Evolutionary conservation across 768 basidiomycete species (phyloP).

Genomic region (Termitomyces sp.): DNA sequence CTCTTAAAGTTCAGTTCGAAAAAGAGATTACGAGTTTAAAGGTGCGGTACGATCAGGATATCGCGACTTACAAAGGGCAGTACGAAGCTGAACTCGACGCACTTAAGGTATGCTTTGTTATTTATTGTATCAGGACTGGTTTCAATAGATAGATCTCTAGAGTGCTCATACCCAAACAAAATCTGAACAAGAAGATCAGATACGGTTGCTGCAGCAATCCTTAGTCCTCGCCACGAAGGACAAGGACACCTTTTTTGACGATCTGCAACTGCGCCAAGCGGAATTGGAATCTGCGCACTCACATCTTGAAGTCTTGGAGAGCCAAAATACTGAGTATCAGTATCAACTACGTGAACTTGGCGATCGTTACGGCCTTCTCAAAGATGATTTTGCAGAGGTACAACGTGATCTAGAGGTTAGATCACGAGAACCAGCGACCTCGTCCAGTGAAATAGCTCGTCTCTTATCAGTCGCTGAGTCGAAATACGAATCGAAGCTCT

Average conservation of each 20-base stretch:
- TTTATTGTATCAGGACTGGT: background rate
- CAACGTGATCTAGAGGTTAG: constrained; percentile 51
- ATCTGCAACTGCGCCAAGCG: constrained; percentile 82
- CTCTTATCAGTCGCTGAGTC: constrained; percentile 69
- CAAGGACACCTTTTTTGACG: constrained; percentile 80
- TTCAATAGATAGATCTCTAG: constrained; percentile 31
- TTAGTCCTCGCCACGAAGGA: constrained; percentile 65
- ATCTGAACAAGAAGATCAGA: constrained; percentile 49
- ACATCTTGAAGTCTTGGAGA: constrained; percentile 68
- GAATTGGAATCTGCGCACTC: constrained; percentile 82
- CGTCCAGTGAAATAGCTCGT: constrained; percentile 65
- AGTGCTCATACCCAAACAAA: constrained; percentile 65
- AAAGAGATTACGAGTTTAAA: constrained; percentile 55
- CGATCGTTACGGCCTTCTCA: constrained; percentile 66
- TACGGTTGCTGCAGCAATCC: constrained; percentile 64
- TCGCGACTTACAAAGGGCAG: constrained; percentile 56
- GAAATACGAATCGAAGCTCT: constrained; percentile 71
- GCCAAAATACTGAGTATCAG: constrained; percentile 77
- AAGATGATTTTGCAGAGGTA: constrained; percentile 63
- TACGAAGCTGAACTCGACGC: constrained; percentile 73
- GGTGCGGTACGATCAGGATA: constrained; percentile 74
- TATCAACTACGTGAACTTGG: constrained; percentile 80
- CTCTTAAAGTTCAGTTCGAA: constrained; percentile 64
- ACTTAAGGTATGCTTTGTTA: constrained; percentile 50
- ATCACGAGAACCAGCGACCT: constrained; percentile 36